Percentiles rank a stretch among this genome's conserved stretches.
These are phyloP conservation scores for Candida qinlingensis DNA, from an alignment of 805 yeast genomes.

Conservation along the genomic window DNA sequence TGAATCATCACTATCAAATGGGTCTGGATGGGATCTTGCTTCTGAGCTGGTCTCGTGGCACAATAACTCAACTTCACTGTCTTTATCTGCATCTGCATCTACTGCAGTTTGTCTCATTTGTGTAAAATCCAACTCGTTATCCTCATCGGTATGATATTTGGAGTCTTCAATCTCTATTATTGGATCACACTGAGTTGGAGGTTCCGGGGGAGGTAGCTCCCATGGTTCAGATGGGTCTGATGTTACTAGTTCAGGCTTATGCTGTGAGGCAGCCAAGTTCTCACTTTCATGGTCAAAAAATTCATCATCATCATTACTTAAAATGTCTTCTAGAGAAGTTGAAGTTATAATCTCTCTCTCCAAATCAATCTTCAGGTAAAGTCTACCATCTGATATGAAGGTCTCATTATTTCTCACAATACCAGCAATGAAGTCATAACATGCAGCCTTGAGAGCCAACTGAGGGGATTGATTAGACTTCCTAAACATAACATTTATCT, in stretches of 20 bases:
- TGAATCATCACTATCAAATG: background rate
- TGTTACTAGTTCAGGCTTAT: no score
- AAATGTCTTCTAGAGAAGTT: background rate
- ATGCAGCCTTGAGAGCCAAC: background rate
- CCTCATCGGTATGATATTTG: background rate
- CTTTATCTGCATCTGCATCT: background rate
- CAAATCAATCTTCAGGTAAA: background rate
- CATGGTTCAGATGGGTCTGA: no score
- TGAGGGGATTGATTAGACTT: no score
- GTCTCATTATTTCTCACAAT: background rate
- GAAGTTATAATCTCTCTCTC: background rate
- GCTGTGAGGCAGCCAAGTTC: background rate
- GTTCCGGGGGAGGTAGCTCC: no score
- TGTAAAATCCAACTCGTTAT: background rate
- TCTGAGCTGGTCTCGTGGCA: background rate
- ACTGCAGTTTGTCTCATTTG: no score
- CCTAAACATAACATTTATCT: no score
- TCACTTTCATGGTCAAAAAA: background rate
- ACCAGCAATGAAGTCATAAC: background rate
- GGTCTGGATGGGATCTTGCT: background rate
- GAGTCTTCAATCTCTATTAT: no score
- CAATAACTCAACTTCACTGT: background rate
- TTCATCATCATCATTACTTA: background rate
- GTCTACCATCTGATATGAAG: background rate
- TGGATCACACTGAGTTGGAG: no score